Conservation (phyloP, 140 eudicot species). For the Eryngium alpinum region DNA sequence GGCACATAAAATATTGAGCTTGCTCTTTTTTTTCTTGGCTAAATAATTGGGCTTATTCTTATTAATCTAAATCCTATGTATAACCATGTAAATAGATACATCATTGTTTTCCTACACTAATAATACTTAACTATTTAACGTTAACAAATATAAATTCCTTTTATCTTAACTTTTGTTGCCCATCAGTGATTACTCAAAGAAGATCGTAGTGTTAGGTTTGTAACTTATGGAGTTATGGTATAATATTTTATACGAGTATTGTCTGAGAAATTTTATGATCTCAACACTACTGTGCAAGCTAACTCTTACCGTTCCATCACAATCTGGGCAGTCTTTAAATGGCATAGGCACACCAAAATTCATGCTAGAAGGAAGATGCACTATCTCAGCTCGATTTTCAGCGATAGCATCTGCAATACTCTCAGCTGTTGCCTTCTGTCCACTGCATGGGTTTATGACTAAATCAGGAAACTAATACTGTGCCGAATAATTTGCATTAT, state of each 20-base stretch:
- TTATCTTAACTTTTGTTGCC: no score
- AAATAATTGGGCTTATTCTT: no score
- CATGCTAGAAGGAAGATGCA: constrained; percentile 71
- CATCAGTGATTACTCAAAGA: neutral
- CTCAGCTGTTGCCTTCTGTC: constrained; percentile 88
- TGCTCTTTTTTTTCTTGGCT: no score
- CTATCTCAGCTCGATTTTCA: constrained; percentile 83
- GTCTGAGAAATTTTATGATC: neutral
- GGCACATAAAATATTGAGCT: no score
- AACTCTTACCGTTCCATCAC: constrained; percentile 87
- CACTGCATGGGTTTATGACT: constrained; percentile 33
- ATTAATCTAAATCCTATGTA: no score
- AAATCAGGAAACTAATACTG: neutral
- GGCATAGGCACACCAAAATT: constrained; percentile 82
- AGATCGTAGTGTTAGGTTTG: neutral
- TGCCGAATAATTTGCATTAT: neutral
- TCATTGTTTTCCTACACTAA: no score
- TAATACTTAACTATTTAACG: no score
- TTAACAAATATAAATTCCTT: no score
- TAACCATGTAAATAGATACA: no score
- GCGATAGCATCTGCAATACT: constrained; percentile 76
- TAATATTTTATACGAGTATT: neutral
- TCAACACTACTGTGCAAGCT: neutral
- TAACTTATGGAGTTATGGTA: neutral
- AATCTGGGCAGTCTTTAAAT: constrained; percentile 74